Percentiles rank a stretch among this genome's conserved stretches.
Conservation (phyloP, 2,329 filamentous ascomycete genomes). For the Penicillium verrucosum region DNA sequence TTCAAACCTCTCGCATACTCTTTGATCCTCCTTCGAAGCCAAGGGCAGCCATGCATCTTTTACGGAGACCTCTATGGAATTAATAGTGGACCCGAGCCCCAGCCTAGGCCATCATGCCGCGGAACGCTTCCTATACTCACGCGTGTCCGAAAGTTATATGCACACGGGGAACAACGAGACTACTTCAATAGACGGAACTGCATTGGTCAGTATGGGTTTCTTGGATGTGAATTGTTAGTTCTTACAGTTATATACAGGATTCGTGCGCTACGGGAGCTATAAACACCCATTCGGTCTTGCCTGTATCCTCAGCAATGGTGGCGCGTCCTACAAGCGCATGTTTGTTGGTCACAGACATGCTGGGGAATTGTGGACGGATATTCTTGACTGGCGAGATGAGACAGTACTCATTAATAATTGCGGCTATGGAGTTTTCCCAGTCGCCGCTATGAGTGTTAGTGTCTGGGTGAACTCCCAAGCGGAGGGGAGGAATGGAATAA, state of each 20-base stretch:
- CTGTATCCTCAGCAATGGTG: constrained; percentile 56
- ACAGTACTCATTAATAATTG: constrained; percentile 58
- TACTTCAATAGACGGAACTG: constrained; percentile 61
- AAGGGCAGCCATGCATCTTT: constrained; percentile 65
- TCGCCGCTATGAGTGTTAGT: constrained; percentile 53
- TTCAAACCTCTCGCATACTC: constrained; percentile 71
- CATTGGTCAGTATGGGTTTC: constrained; percentile 45
- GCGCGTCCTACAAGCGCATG: constrained; percentile 56
- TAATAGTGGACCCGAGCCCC: constrained; percentile 41
- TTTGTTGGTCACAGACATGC: constrained; percentile 57
- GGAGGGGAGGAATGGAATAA: constrained; percentile 49
- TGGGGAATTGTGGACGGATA: constrained; percentile 63
- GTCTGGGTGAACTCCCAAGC: constrained; percentile 61
- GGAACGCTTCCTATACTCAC: constrained; percentile 58
- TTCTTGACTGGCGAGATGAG: constrained; percentile 54
- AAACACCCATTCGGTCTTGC: constrained; percentile 52
- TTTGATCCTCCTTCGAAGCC: constrained; percentile 64
- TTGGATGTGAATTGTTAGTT: neutral
- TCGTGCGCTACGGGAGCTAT: constrained; percentile 51
- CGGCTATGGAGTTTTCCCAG: constrained; percentile 59
- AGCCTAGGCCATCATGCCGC: constrained; percentile 49
- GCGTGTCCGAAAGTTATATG: constrained; percentile 62
- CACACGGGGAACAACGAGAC: constrained; percentile 63
- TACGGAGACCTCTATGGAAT: constrained; percentile 69
- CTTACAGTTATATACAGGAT: constrained; percentile 36